These are phyloP conservation scores for Neonectria hederae DNA, from an alignment of 2,329 filamentous ascomycete species.

Conservation along the genomic window DNA sequence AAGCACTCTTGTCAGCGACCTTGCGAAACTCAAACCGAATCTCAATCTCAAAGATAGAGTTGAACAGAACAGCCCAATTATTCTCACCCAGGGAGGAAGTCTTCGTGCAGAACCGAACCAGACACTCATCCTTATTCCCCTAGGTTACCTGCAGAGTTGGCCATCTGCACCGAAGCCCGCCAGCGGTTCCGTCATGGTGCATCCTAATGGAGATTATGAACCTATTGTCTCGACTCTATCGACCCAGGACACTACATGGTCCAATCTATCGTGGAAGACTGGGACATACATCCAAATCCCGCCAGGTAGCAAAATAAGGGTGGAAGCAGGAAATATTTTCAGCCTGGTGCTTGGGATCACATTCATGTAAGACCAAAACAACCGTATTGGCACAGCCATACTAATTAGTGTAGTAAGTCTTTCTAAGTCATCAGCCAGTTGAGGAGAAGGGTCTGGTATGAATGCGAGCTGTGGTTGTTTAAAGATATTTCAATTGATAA, in stretches of 20 bases:
- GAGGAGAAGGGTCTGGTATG: no score
- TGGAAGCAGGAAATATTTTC: no score
- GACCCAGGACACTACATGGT: not conserved
- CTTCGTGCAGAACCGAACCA: not conserved
- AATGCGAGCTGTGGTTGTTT: no score
- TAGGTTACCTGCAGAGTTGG: not conserved
- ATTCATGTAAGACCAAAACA: no score
- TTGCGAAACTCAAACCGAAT: not conserved
- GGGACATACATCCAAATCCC: no score
- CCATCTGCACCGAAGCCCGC: not conserved
- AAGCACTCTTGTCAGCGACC: not conserved
- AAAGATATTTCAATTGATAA: no score
- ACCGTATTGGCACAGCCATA: no score
- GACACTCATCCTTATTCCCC: not conserved
- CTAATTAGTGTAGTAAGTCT: no score
- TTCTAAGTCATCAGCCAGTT: no score
- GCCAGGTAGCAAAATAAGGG: no score
- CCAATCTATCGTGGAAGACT: not conserved
- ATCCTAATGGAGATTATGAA: not conserved
- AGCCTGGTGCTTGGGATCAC: no score
- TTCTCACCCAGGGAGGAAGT: not conserved
- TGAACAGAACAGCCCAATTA: not conserved
- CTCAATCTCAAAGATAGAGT: no score
- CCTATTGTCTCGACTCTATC: not conserved
- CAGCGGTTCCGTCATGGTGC: not conserved